These are phyloP conservation scores for Colletotrichum liaoningense DNA, from an alignment of 2,329 filamentous ascomycete species.

Conservation along the genomic window DNA sequence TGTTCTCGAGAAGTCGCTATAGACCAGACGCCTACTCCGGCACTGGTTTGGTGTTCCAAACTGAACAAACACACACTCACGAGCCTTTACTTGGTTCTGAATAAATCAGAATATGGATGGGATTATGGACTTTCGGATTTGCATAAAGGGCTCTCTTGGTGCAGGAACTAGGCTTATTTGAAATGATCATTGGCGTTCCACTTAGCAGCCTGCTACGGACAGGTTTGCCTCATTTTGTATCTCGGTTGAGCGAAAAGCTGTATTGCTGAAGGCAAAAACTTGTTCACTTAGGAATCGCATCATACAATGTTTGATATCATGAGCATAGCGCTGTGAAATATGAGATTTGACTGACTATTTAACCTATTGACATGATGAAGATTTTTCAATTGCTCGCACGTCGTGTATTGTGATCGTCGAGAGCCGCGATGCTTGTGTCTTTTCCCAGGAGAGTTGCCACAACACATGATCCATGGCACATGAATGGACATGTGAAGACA, in stretches of 20 bases:
- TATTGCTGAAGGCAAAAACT: not conserved
- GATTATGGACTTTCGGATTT: not conserved
- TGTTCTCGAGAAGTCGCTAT: slow-evolving; percentile 62
- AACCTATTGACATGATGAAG: not conserved
- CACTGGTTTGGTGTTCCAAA: not conserved
- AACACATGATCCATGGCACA: not conserved
- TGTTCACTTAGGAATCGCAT: not conserved
- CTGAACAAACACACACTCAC: too few species aligned
- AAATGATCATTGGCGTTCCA: not conserved
- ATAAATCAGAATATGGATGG: not conserved
- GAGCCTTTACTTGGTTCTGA: not conserved
- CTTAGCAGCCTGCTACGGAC: not conserved
- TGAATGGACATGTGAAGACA: not conserved
- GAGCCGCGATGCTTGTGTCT: not conserved
- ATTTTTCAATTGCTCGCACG: not conserved
- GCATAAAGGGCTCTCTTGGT: not conserved
- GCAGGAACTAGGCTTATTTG: not conserved
- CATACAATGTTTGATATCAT: not conserved
- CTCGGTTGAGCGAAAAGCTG: not conserved
- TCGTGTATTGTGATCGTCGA: not conserved
- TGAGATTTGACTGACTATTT: not conserved
- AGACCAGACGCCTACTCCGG: not conserved
- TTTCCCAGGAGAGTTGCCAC: not conserved
- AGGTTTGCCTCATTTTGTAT: not conserved
- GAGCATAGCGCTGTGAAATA: not conserved